phyloP scores from a whole-genome alignment of 768 basidiomycete species.

The Kwoniella heveanensis region DNA sequence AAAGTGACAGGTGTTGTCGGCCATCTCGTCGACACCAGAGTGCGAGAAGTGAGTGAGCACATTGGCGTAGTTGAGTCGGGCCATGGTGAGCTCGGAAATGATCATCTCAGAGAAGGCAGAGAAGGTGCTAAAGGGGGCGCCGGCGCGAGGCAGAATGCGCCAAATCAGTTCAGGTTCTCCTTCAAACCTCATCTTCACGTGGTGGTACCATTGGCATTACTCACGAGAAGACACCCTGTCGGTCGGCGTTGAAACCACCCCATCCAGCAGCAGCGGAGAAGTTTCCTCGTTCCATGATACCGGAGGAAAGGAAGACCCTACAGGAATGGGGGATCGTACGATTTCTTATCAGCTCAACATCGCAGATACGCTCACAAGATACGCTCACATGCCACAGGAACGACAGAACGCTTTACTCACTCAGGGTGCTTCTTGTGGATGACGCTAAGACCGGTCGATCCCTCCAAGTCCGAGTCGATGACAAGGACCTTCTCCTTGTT shows the following conservation, averaged over 20 bases:
- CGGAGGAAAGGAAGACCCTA: constrained; percentile 33
- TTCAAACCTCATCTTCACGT: too few relatives aligned
- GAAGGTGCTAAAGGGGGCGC: constrained; percentile 65
- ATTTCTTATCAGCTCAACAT: constrained; percentile 3
- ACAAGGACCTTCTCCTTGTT: constrained; percentile 79
- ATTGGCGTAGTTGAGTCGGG: constrained; percentile 85
- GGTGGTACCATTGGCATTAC: too few relatives aligned
- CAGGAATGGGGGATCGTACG: background rate
- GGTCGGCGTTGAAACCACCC: constrained; percentile 71
- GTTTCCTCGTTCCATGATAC: constrained; percentile 75
- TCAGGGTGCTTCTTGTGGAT: constrained; percentile 90
- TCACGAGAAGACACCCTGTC: constrained; percentile 63
- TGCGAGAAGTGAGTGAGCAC: constrained; percentile 87
- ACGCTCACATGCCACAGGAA: too few relatives aligned
- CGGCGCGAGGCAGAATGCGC: too few relatives aligned
- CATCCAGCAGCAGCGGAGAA: constrained; percentile 84
- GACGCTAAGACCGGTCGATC: constrained; percentile 82
- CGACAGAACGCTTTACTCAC: constrained; percentile 72
- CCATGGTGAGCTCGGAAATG: constrained; percentile 86
- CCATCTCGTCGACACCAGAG: constrained; percentile 66
- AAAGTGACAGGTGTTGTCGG: constrained; percentile 61
- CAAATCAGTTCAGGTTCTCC: too few relatives aligned
- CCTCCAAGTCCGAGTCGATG: constrained; percentile 84
- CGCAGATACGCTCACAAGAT: background rate
- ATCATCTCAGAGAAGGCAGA: constrained; percentile 91